A percentile compares a stretch with the other conserved stretches of the same genome.
Evolutionary conservation across 805 yeast genomes (phyloP).

Genomic region (Teunomyces pallodes): DNA sequence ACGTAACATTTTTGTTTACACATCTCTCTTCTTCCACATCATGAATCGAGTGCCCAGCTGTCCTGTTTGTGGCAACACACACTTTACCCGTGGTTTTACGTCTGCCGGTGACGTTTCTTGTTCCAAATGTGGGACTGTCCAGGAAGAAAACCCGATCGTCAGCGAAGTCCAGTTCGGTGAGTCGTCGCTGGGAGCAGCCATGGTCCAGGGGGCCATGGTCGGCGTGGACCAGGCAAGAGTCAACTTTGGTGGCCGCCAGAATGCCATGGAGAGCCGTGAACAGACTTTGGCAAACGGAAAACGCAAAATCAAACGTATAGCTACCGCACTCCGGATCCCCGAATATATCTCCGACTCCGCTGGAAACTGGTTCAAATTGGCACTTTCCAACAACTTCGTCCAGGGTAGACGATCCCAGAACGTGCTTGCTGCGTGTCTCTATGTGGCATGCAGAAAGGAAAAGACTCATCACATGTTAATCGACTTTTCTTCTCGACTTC

Average conservation of each 20-base stretch:
- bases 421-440: conserved; percentile 91
- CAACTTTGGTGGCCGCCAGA: conserved; percentile 62
- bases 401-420: conserved; percentile 97
- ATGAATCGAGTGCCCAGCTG: conserved; percentile 12
- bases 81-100: conserved; percentile 19
- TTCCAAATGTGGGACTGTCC: conserved; percentile 78
- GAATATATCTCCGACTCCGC: conserved; percentile 87
- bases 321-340: conserved; percentile 74
- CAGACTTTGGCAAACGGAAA: conserved; percentile 86
- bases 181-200: conserved; percentile 88
- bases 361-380: conserved; percentile 83
- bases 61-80: conserved; percentile 20
- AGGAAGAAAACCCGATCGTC: conserved; percentile 91
- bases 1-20: not conserved
- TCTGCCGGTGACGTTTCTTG: conserved; percentile 77
- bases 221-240: conserved; percentile 84
- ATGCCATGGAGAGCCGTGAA: conserved; percentile 80
- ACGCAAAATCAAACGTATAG: conserved; percentile 73
- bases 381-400: conserved; percentile 83
- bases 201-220: conserved; percentile 91
- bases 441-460: conserved; percentile 90
- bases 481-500: conserved; percentile 87
- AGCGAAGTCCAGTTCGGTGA: conserved; percentile 95
- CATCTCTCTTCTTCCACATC: not conserved
- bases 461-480: conserved; percentile 93